Conservation (phyloP, 2,329 filamentous ascomycete species). For the Dothidotthia symphoricarpi region DNA sequence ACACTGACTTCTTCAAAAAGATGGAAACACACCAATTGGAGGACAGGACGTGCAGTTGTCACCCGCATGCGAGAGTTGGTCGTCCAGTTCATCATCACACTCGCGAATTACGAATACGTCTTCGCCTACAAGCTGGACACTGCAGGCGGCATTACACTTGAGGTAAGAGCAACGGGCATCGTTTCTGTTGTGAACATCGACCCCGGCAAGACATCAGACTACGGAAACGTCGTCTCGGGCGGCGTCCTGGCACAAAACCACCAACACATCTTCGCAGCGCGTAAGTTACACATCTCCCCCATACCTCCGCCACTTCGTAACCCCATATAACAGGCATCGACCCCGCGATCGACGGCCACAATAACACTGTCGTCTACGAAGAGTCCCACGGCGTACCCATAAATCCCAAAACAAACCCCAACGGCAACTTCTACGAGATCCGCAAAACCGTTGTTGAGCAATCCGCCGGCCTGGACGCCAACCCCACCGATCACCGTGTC, state of each 20-base stretch:
- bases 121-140: constrained; percentile 65
- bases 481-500: constrained; percentile 54
- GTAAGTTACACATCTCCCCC: constrained; percentile 12
- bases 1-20: not conserved
- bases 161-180: constrained; percentile 66
- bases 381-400: constrained; percentile 53
- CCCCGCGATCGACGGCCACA: constrained; percentile 58
- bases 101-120: constrained; percentile 71
- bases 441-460: constrained; percentile 49
- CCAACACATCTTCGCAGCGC: constrained; percentile 62
- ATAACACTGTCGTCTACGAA: constrained; percentile 56
- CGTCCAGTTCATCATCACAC: constrained; percentile 65
- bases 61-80: constrained; percentile 63
- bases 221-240: constrained; percentile 62
- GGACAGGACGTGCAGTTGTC: constrained; percentile 61
- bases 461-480: constrained; percentile 54
- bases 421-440: constrained; percentile 61
- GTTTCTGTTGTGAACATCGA: constrained; percentile 62
- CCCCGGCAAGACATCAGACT: constrained; percentile 53
- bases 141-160: constrained; percentile 59
- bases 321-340: constrained; percentile 55
- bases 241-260: constrained; percentile 68
- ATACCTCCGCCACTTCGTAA: not conserved
- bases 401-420: constrained; percentile 57
- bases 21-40: constrained; percentile 71